phyloP scores from a whole-genome alignment of 192 early-diverging fungal genomes.

The Backusella mclennaniae region DNA sequence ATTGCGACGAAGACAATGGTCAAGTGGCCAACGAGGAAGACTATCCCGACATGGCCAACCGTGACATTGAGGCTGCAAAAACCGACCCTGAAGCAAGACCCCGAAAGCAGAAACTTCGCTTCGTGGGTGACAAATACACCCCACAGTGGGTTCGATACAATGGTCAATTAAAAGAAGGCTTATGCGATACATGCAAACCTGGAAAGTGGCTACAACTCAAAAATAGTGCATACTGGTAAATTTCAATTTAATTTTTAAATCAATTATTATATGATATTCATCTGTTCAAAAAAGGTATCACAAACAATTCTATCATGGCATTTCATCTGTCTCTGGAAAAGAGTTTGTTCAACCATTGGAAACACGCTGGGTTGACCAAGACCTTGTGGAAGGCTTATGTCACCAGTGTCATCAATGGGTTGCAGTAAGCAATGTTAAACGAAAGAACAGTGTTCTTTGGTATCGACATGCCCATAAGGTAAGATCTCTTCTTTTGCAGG shows the following conservation, averaged over 20 bases:
- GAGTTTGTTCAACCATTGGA: conserved; percentile 73
- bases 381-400: conserved; percentile 76
- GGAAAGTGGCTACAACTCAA: conserved; percentile 88
- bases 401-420: conserved; percentile 86
- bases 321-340: conserved; percentile 81
- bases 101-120: conserved; percentile 71
- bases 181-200: conserved; percentile 78
- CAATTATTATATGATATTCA: neutral
- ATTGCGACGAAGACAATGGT: conserved; percentile 15
- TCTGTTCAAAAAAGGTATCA: conserved; percentile 57
- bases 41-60: conserved; percentile 30
- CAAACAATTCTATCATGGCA: conserved; percentile 86
- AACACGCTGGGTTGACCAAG: conserved; percentile 64
- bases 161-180: conserved; percentile 77
- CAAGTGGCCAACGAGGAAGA: conserved; percentile 20
- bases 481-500: neutral
- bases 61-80: conserved; percentile 44
- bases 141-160: conserved; percentile 79
- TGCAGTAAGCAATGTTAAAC: conserved; percentile 72
- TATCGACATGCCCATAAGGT: conserved; percentile 83
- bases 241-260: conserved; percentile 2
- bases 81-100: conserved; percentile 54
- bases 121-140: conserved; percentile 74
- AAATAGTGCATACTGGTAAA: conserved; percentile 83
- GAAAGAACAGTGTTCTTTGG: conserved; percentile 78